Percentiles rank a stretch among this genome's conserved stretches.
These are phyloP conservation scores for Candida ovalis DNA, from an alignment of 805 yeast genomes.

Conservation along the genomic window DNA sequence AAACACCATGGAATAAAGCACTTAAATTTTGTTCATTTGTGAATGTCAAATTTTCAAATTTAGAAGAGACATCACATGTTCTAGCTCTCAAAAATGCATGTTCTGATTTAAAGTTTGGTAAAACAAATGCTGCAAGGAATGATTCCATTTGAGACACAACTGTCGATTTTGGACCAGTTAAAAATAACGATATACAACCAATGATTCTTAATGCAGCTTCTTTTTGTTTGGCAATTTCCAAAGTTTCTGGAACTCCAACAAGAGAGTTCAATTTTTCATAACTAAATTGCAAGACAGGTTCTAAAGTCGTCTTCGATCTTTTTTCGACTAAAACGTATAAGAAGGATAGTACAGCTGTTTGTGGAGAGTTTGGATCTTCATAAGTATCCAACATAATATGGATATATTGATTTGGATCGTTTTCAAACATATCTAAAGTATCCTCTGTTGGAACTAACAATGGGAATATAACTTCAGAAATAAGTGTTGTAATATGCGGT, in stretches of 20 bases:
- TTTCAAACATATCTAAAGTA: conserved; percentile 72
- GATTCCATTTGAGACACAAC: conserved; percentile 61
- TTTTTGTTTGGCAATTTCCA: conserved; percentile 57
- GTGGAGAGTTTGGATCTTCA: conserved; percentile 63
- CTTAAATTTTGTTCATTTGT: conserved; percentile 34
- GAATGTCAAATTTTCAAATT: conserved; percentile 61
- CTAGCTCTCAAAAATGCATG: conserved; percentile 72
- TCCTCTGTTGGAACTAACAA: conserved; percentile 69
- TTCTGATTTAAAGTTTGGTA: conserved; percentile 66
- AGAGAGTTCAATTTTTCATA: conserved; percentile 44
- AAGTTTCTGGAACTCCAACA: conserved; percentile 33
- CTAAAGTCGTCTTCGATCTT: conserved; percentile 56
- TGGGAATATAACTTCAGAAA: conserved; percentile 77
- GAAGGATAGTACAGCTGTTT: conserved; percentile 73
- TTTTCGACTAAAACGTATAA: conserved; percentile 69
- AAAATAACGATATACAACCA: conserved; percentile 63
- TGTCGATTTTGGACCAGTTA: conserved; percentile 53
- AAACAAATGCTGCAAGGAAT: conserved; percentile 57
- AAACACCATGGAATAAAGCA: conserved; percentile 42
- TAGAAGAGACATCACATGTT: conserved; percentile 61
- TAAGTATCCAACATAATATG: conserved; percentile 67
- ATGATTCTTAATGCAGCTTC: conserved; percentile 81
- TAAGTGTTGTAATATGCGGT: conserved; percentile 62
- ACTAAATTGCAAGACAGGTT: conserved; percentile 58
- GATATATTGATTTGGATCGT: conserved; percentile 89